Evolutionary conservation across 129 eudicot species (phyloP).

Genomic region (Ambrosia artemisiifolia): DNA sequence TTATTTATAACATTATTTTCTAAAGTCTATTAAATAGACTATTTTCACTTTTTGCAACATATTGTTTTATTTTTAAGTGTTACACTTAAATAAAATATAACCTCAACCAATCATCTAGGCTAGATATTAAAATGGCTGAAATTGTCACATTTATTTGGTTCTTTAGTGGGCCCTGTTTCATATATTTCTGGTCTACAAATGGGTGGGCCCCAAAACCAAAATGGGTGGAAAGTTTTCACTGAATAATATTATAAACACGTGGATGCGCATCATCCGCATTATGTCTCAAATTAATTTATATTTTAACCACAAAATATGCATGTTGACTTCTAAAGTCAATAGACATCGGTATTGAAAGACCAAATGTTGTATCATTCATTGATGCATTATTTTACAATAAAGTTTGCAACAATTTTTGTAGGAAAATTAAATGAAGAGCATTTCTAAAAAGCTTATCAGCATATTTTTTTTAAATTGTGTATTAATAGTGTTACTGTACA

Average conservation of each 20-base stretch:
- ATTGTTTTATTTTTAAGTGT: neutral
- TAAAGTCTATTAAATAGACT: too few relatives aligned
- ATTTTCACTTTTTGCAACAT: too few relatives aligned
- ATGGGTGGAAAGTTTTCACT: neutral
- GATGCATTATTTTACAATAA: constrained; percentile 10
- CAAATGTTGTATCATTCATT: neutral
- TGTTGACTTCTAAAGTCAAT: constrained; percentile 23
- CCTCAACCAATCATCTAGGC: neutral
- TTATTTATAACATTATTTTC: too few relatives aligned
- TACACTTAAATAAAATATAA: neutral
- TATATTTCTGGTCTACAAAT: neutral
- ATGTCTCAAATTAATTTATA: constrained; percentile 4
- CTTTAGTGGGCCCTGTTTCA: neutral
- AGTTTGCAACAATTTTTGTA: neutral
- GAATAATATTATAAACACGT: neutral
- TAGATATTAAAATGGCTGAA: neutral
- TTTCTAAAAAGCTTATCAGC: too few relatives aligned
- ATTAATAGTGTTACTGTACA: too few relatives aligned
- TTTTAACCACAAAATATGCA: neutral
- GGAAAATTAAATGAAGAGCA: too few relatives aligned
- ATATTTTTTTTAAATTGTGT: too few relatives aligned
- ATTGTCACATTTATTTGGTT: neutral
- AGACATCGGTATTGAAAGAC: neutral
- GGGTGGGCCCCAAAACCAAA: neutral
- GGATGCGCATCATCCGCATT: neutral